phyloP scores from a whole-genome alignment of 345 rosid species.

The Acer yangbiense region DNA sequence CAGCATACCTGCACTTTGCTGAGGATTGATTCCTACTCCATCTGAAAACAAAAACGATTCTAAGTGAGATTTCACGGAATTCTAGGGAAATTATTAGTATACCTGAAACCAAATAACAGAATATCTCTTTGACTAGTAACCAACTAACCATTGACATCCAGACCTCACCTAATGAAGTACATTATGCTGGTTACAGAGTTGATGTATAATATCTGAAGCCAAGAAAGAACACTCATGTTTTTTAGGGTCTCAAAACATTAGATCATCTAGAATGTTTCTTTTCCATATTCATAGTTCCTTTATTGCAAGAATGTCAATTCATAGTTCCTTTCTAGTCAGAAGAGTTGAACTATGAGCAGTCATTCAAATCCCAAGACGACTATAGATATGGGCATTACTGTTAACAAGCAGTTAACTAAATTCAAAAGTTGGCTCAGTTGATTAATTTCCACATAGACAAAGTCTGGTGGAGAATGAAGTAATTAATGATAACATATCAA shows the following conservation, averaged over 20 bases:
- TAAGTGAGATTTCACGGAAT: neutral
- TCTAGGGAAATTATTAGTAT: neutral
- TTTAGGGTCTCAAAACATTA: neutral
- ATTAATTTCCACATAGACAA: neutral
- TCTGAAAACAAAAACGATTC: conserved; percentile 49
- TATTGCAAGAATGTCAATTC: neutral
- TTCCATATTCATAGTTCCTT: neutral
- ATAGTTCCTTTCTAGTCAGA: neutral
- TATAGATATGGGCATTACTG: neutral
- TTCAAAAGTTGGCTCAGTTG: neutral
- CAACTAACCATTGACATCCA: neutral
- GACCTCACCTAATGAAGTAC: neutral
- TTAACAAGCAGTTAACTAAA: neutral
- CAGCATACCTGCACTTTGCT: conserved; percentile 93
- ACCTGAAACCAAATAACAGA: neutral
- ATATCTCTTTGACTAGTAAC: neutral
- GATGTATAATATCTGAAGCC: neutral
- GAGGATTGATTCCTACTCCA: conserved; percentile 98
- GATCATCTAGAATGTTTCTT: neutral
- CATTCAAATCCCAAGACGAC: neutral
- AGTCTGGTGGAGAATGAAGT: neutral
- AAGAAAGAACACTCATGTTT: neutral
- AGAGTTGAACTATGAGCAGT: neutral
- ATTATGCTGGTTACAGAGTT: neutral
- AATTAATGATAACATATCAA: neutral